These are phyloP conservation scores for Saccharomycopsis amapae DNA, from an alignment of 805 yeast species.

Conservation along the genomic window DNA sequence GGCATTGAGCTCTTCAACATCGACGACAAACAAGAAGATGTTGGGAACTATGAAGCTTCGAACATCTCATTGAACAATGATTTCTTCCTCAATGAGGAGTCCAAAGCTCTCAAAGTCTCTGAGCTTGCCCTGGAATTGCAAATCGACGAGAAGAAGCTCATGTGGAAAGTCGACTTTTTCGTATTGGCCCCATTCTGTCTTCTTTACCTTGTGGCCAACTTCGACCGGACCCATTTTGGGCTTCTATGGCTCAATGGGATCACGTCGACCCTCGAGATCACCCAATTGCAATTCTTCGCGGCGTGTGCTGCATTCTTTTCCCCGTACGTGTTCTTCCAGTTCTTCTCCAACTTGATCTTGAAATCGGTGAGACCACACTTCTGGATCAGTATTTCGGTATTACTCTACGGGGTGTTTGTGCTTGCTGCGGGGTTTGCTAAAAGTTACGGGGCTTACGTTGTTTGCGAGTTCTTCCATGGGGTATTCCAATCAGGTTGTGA, in stretches of 20 bases:
- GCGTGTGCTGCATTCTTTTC: conserved; percentile 41
- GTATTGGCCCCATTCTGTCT: conserved; percentile 66
- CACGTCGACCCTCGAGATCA: conserved; percentile 41
- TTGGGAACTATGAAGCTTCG: no score
- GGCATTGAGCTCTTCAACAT: no score
- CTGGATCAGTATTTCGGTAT: conserved; percentile 35
- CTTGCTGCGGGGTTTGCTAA: conserved; percentile 38
- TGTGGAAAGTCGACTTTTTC: conserved; percentile 57
- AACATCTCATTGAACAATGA: no score
- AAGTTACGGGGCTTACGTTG: conserved; percentile 34
- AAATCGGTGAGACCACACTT: conserved; percentile 36
- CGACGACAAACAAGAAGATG: no score
- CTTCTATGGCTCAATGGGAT: conserved; percentile 65
- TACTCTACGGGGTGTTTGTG: conserved; percentile 35
- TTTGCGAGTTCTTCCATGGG: conserved; percentile 39
- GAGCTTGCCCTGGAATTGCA: conserved; percentile 36
- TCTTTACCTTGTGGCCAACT: conserved; percentile 59
- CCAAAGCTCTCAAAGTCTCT: conserved; percentile 22
- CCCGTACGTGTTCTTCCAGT: conserved; percentile 17
- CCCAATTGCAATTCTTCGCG: conserved; percentile 51
- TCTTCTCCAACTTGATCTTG: conserved; percentile 33
- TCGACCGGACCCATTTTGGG: conserved; percentile 69
- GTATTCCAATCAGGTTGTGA: conserved; percentile 38
- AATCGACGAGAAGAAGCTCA: conserved; percentile 44
- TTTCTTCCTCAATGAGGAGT: conserved; percentile 8